Evolutionary conservation across 495 filamentous ascomycete genomes (phyloP).

Genomic region (Aspergillus bridgeri): DNA sequence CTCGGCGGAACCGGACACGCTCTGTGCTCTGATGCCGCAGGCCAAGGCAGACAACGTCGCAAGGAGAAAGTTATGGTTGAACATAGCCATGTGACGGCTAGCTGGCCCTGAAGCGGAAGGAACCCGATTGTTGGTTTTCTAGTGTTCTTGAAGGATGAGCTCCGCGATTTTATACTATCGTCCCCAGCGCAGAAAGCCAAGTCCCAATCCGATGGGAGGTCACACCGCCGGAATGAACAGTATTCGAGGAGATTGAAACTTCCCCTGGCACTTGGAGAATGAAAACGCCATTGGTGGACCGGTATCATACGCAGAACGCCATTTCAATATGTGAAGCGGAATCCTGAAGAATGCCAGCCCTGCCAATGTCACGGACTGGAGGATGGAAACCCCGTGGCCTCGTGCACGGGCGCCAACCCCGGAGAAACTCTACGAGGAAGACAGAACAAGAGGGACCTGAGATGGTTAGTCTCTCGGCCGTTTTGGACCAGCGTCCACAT

Average conservation of each 20-base stretch:
- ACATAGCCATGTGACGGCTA: not conserved
- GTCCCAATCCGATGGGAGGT: not conserved
- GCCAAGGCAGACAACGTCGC: conserved; percentile 1
- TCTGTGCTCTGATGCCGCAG: conserved; percentile 21
- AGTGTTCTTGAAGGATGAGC: not conserved
- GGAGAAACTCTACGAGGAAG: not conserved
- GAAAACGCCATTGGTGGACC: not conserved
- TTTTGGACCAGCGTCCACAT: not conserved
- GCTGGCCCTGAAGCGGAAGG: not conserved
- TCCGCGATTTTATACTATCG: not conserved
- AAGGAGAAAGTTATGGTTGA: not conserved
- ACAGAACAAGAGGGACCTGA: not conserved
- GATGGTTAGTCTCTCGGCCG: not conserved
- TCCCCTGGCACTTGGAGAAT: not conserved
- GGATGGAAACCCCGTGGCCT: not conserved
- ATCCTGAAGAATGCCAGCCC: not conserved
- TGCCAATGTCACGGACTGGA: not conserved
- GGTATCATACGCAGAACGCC: not conserved
- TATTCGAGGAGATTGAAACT: not conserved
- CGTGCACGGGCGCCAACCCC: not conserved
- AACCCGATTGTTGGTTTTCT: not conserved
- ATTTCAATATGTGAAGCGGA: not conserved
- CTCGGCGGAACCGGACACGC: conserved; percentile 31
- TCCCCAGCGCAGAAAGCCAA: not conserved
- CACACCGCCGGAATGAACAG: not conserved